Evolutionary conservation across 257 asterid species (phyloP).

Genomic region (Scutellaria baicalensis): DNA sequence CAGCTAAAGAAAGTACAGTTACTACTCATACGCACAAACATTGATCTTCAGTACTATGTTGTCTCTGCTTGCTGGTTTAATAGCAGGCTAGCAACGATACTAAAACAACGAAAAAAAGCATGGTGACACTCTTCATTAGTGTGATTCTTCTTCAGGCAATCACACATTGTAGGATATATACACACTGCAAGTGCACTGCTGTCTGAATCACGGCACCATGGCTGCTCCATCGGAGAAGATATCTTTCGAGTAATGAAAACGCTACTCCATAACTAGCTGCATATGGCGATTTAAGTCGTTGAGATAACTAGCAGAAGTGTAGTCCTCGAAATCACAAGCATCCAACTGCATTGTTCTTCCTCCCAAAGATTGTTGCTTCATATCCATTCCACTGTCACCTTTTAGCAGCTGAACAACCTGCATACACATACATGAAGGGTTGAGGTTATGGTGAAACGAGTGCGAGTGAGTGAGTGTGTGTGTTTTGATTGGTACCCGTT

Average conservation of each 20-base stretch:
- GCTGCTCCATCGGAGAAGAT: background rate
- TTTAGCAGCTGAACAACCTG: constrained; percentile 63
- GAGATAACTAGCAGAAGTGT: constrained; percentile 52
- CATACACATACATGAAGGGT: background rate
- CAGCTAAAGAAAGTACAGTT: background rate
- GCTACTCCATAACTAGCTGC: constrained; percentile 83
- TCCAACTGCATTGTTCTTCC: constrained; percentile 51
- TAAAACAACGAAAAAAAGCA: background rate
- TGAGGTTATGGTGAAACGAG: no score
- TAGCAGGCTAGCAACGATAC: constrained; percentile 6
- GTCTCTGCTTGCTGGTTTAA: background rate
- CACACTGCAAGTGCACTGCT: background rate
- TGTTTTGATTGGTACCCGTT: constrained; percentile 28
- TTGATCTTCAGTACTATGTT: background rate
- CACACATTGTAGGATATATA: background rate
- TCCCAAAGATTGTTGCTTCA: constrained; percentile 52
- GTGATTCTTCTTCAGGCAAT: constrained; percentile 7
- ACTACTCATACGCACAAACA: background rate
- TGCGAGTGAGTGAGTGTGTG: background rate
- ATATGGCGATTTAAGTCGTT: constrained; percentile 74
- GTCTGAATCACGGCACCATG: background rate
- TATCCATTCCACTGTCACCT: constrained; percentile 54
- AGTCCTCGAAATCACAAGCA: constrained; percentile 67
- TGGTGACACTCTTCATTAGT: background rate
- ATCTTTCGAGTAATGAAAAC: background rate